Percentiles rank a stretch among this genome's conserved stretches.
phyloP scores from a whole-genome alignment of 1,284 basidiomycete species.

The Boletus sp. region DNA sequence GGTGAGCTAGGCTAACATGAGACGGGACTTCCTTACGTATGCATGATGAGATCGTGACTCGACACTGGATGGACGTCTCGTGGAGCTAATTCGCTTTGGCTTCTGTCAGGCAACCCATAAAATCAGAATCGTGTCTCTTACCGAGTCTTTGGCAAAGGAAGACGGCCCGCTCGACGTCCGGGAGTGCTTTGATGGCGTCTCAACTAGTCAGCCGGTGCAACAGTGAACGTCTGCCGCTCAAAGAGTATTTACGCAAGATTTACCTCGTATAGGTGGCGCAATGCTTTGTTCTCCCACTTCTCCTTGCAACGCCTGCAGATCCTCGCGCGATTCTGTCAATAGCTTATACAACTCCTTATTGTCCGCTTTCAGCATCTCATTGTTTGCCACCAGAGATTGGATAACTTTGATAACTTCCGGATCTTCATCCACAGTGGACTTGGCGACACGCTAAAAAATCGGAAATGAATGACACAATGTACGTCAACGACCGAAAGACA shows the following conservation, averaged over 20 bases:
- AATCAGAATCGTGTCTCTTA: constrained; percentile 20
- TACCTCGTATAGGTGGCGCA: constrained; percentile 40
- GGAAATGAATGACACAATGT: constrained; percentile 12
- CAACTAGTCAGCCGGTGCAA: constrained; percentile 28
- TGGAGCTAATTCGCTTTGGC: constrained; percentile 22
- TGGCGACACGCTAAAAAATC: constrained; percentile 41
- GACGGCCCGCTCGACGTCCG: constrained; percentile 41
- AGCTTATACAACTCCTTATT: constrained; percentile 74
- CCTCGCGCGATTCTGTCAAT: constrained; percentile 74
- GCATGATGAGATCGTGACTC: constrained; percentile 34
- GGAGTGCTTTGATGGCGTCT: constrained; percentile 40
- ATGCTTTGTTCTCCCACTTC: constrained; percentile 72
- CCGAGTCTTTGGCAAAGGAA: constrained; percentile 36
- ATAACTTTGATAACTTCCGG: constrained; percentile 65
- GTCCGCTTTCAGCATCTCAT: constrained; percentile 77
- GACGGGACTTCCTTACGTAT: constrained; percentile 39
- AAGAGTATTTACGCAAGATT: constrained; percentile 9
- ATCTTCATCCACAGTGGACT: constrained; percentile 43
- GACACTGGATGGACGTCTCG: constrained; percentile 32
- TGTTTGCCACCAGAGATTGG: constrained; percentile 79
- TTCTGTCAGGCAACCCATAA: constrained; percentile 10
- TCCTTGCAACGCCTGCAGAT: constrained; percentile 61
- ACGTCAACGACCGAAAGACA: constrained; percentile 19
- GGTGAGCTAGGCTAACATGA: constrained; percentile 9
- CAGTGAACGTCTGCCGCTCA: neutral